Base-by-base conservation (phyloP, 495 filamentous ascomycete species). In the Annulohypoxylon nitens region DNA sequence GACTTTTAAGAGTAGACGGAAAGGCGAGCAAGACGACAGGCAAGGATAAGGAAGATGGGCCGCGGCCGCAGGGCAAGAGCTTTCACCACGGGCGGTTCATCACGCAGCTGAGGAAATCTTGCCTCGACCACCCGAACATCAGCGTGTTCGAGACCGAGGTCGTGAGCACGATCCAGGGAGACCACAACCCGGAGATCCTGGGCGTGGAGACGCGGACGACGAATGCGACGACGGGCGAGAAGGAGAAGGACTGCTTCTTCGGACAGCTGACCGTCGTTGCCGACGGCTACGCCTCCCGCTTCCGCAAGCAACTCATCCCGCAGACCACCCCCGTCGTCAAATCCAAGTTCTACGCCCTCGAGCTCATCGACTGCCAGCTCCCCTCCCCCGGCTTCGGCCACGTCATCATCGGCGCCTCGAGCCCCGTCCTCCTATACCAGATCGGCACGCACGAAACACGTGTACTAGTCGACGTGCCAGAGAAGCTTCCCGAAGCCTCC, bases 361-460 rank as follows among this genome's bases (percentile, higher is more conserved):
- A 99, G 78, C 86, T 99, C 30, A 92, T 94, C 76, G 95, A 99
- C 79, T 92, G 91, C 33, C 83, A 88, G 16, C 88, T 98, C 2
- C 93, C 95, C 4, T 81, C 81, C 23, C 88, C 91, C 2, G 80
- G 87, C 69, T 91, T 92, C 80, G 96, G 96, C 16, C 95, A 97
- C 78, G 95, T 99, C 58, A 83, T 98, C 41, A 90, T 99, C 64
- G 91, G 92, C 65, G 88, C 92, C 62, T 86, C 87, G 34, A 87
- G 90, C 4, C 95, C 95, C 1, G 90, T 97, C 50, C 90, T 99
- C 18, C 87, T 99, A 67, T 99, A 99, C 85, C 96, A 98, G 83
- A 99, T 99, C 81, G 95, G 97, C 74, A 92, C 93, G 11, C 93
- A 92, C 83, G 96, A 98, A 81, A 99, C 96, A 3, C 88, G 96